Base-by-base conservation (phyloP, 2,329 filamentous ascomycete species). In the Rhinocladiella similis region DNA sequence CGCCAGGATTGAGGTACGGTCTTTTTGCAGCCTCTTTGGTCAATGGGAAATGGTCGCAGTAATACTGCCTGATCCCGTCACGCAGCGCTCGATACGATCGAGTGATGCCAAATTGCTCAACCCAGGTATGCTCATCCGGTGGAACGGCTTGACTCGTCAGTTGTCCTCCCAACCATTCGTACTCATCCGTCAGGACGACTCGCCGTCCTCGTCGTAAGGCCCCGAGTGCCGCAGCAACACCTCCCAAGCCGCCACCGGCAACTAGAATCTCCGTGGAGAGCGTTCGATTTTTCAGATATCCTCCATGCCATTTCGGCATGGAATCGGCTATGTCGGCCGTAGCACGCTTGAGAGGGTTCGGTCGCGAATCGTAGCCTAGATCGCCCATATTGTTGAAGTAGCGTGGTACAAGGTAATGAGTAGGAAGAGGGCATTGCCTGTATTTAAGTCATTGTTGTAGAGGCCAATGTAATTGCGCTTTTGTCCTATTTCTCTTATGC, bases 21-120 rank as follows among this genome's bases (percentile, higher is more conserved):
- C 45, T 25, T 29, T 29, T 25, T 7, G 10, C 10, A 13, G 45
- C 45, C 1, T 47, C 45, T 13, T 47, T 13, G 19, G 20, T 47
- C 45, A 47, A 29, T 6, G 45, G 45, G 27, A 27, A 47, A 29
- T 47, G 45, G 16, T 47, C 45, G 27, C 45, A 25, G 19, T 47
- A 47, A 29, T 29, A 47, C 27, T 47, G 18, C 45, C 45, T 22
- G 27, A 29, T 47, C 4, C 45, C 45, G 16, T 47, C 45, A 47
- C 45, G 45, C 16, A 47, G 22, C 29, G 45, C 45, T n/a, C 45
- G 45, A 29, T 47, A 47, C 27, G 45, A 47, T 14, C 45, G 45
- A 7, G 45, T 47, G 45, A 29, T 29, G 22, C 45, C 45, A 47
- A 47, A 47, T n/a, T 47, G 45, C 45, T 47, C 45, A 29, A 47